Conservation (phyloP, 768 basidiomycete species). For the Macrocybe gigantea region DNA sequence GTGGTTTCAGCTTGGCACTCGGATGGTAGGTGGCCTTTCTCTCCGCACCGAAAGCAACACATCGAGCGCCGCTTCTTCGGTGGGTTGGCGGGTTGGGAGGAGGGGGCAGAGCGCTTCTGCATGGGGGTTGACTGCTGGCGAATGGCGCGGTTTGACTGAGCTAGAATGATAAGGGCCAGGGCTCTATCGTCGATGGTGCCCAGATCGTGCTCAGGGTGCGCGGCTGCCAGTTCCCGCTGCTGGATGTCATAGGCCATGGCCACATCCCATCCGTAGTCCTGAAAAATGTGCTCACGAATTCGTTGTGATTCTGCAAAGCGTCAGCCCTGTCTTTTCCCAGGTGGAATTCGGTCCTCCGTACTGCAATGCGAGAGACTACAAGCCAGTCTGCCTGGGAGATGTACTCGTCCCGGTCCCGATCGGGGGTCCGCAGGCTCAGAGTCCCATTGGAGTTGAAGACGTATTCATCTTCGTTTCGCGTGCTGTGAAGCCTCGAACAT, state of each 20-base stretch:
- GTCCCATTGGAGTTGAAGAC: not conserved
- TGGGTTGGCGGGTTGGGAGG: not conserved
- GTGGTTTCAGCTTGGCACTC: constrained; percentile 14
- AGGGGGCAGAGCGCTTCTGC: not conserved
- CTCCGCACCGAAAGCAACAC: constrained; percentile 23
- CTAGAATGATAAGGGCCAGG: constrained; percentile 4
- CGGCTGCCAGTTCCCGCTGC: constrained; percentile 11
- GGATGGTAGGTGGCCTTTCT: constrained; percentile 15
- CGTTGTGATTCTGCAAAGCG: not conserved
- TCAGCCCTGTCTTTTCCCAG: not conserved
- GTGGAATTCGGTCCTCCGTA: not conserved
- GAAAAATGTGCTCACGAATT: not conserved
- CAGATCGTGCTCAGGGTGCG: constrained; percentile 11
- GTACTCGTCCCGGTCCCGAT: not conserved
- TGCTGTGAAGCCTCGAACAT: not conserved
- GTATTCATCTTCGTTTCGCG: not conserved
- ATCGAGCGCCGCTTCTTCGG: not conserved
- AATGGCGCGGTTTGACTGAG: no score
- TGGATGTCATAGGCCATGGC: constrained; percentile 17
- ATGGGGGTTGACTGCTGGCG: not conserved
- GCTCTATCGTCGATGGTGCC: constrained; percentile 5
- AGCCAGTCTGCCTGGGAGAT: not conserved
- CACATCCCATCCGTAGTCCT: not conserved
- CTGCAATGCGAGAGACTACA: not conserved
- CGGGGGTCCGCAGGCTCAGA: not conserved